Conservation (phyloP, 371 early-diverging fungal species). For the Batkoa obscura region DNA sequence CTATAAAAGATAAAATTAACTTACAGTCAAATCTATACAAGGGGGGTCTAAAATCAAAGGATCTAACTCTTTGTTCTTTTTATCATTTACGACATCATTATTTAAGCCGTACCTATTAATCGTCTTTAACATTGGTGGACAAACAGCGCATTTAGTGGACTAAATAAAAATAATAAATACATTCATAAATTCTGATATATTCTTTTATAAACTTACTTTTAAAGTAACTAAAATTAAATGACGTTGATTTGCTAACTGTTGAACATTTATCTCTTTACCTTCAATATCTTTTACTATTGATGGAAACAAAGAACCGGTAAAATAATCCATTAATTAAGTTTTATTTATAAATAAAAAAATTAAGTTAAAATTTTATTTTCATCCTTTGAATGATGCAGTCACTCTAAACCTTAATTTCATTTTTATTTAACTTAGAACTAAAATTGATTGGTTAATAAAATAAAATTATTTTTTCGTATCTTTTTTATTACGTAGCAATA, state of each 20-base stretch:
- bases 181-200: not conserved
- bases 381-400: too few relatives aligned
- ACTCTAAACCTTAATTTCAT: too few relatives aligned
- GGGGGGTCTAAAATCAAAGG: not conserved
- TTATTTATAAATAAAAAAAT: too few relatives aligned
- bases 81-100: too few relatives aligned
- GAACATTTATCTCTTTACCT: not conserved
- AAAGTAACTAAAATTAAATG: not conserved
- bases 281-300: not conserved
- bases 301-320: too few relatives aligned
- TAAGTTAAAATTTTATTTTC: too few relatives aligned
- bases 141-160: not conserved
- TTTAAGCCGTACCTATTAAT: not conserved
- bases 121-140: slow-evolving; percentile 1
- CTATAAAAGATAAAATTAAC: not conserved
- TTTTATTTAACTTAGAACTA: too few relatives aligned
- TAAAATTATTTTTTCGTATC: too few relatives aligned
- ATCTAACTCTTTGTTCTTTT: not conserved
- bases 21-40: not conserved
- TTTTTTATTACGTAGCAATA: too few relatives aligned
- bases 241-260: not conserved
- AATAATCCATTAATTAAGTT: too few relatives aligned
- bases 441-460: too few relatives aligned
- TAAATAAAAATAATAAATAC: not conserved
- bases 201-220: slow-evolving; percentile 1